Percentiles rank a stretch among this genome's conserved stretches.
Conservation (phyloP, 805 yeast species). For the Yamadazyma sp. region DNA sequence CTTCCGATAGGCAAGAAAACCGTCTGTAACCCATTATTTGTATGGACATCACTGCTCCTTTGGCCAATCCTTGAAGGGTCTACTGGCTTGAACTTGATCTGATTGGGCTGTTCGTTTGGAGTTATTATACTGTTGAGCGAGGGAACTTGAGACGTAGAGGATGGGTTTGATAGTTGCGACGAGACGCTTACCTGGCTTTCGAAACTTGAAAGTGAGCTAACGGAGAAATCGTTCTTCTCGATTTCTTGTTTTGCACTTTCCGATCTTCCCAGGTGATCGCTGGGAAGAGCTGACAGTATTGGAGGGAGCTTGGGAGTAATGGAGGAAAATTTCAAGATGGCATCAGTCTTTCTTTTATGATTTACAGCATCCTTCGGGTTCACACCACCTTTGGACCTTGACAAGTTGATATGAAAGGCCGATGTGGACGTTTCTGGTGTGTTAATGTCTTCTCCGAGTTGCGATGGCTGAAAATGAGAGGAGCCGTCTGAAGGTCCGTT, state of each 20-base stretch:
- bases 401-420: neutral
- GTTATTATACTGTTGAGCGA: conserved; percentile 5
- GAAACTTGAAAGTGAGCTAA: neutral
- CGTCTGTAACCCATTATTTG: conserved; percentile 9
- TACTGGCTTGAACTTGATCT: conserved; percentile 8
- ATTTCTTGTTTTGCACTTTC: neutral
- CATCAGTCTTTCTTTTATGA: neutral
- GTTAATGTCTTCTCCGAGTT: no score
- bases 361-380: conserved; percentile 1
- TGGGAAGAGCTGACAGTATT: conserved; percentile 7
- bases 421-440: neutral
- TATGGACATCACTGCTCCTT: conserved; percentile 3
- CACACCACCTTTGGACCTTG: neutral
- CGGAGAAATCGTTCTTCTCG: neutral
- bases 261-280: neutral
- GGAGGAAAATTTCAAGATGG: conserved; percentile 1
- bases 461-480: conserved; percentile 1
- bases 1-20: conserved; percentile 11
- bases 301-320: conserved; percentile 4
- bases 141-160: conserved; percentile 1
- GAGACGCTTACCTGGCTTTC: neutral
- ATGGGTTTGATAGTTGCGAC: conserved; percentile 1
- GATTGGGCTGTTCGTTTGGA: neutral
- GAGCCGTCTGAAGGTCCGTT: neutral
- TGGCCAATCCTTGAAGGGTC: conserved; percentile 2